Evolutionary conservation across 176 grass and related monocot species (phyloP).

Genomic region (Triticum turgidum): DNA sequence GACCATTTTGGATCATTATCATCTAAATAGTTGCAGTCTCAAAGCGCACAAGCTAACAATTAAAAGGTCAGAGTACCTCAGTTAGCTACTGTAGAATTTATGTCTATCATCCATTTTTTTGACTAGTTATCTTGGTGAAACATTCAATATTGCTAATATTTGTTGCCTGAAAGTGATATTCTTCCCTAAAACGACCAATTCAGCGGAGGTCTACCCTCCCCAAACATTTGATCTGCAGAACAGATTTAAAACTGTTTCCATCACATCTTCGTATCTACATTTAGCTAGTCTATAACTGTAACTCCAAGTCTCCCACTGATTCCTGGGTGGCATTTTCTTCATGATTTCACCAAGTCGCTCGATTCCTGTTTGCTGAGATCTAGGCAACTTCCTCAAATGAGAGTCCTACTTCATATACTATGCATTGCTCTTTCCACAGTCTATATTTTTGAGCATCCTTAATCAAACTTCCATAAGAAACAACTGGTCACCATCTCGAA

Average conservation of each 20-base stretch:
- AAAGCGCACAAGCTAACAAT: background rate
- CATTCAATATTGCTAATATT: background rate
- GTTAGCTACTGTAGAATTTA: background rate
- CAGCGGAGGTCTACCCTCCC: conserved; percentile 43
- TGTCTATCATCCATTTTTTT: background rate
- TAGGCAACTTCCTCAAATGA: background rate
- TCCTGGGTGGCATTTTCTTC: background rate
- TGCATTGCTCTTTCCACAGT: background rate
- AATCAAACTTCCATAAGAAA: conserved; percentile 55
- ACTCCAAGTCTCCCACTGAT: background rate
- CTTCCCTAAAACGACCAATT: conserved; percentile 31
- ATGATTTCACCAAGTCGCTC: background rate
- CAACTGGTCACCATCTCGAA: conserved; percentile 79
- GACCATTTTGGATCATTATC: background rate
- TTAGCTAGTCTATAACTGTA: background rate
- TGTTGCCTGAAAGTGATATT: background rate
- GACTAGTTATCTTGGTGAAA: background rate
- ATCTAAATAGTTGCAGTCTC: background rate
- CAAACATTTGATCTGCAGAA: conserved; percentile 24
- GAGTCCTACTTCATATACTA: background rate
- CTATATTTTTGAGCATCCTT: background rate
- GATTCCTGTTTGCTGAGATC: background rate
- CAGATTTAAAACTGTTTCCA: background rate
- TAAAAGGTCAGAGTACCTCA: background rate
- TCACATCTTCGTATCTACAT: background rate